Conservation (phyloP, 257 asterid genomes). For the Euphrasia confusa region DNA sequence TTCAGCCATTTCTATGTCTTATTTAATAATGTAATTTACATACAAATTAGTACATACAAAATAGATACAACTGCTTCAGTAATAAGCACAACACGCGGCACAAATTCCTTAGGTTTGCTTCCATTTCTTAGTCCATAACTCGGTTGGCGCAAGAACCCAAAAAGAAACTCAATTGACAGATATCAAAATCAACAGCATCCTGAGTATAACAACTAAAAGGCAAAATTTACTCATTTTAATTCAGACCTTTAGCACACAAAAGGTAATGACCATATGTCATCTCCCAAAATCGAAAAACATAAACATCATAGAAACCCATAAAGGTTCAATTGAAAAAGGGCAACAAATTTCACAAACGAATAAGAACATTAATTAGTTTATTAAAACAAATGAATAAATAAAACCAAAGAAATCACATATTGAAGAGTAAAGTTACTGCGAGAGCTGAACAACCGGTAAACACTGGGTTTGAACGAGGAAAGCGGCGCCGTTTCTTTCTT, state of each 20-base stretch:
- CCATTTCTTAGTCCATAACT: constrained; percentile 74
- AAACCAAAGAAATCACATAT: background rate
- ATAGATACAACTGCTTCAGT: too few relatives aligned
- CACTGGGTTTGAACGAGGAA: constrained; percentile 44
- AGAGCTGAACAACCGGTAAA: constrained; percentile 44
- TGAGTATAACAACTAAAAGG: constrained; percentile 36
- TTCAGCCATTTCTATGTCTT: too few relatives aligned
- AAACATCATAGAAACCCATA: background rate
- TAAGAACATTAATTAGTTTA: too few relatives aligned
- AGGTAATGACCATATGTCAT: constrained; percentile 13
- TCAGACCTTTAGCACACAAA: too few relatives aligned
- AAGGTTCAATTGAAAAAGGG: background rate
- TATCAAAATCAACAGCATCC: constrained; percentile 45
- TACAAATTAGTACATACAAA: too few relatives aligned
- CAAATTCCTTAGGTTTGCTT: constrained; percentile 59
- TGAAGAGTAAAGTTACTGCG: background rate
- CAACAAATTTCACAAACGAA: too few relatives aligned
- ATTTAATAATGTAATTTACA: too few relatives aligned
- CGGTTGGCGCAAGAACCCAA: constrained; percentile 86
- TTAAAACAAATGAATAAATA: background rate
- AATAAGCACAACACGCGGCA: too few relatives aligned
- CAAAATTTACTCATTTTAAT: constrained; percentile 40
- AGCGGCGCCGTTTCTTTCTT: constrained; percentile 36
- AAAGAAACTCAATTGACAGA: constrained; percentile 55
- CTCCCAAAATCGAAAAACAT: background rate